Evolutionary conservation across 75 land plant species (phyloP), one percentile per base, ranked within the genome.

Genomic region (Gnetum montanum): DNA sequence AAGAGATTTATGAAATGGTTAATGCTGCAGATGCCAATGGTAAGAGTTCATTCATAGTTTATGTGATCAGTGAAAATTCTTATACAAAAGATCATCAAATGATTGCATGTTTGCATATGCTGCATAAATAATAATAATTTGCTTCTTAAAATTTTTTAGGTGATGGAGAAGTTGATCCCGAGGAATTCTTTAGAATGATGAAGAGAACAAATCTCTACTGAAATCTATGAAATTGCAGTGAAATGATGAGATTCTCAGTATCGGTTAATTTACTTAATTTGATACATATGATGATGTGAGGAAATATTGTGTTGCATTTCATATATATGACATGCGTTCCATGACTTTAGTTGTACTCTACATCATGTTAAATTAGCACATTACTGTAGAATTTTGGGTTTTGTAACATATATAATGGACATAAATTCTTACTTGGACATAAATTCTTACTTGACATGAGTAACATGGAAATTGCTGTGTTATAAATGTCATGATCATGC

Each of bases 141-240:
- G 23, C 3, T 61, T 11, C 40, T 13, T 19, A 12, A 7, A 8
- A 29, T 15, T 4, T 27, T 13, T 30, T 46, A 94, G 98, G 74
- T 38, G 96, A 94, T 60, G 96, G 98, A 23, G 96, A 89, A 59
- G 84, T 94, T 7, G 72, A 74, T 45, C 60, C 41, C 31, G 98
- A 94, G 2, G 98, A 94, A 41, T 94, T 94, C 60, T 61, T 83
- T 20, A 72, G 72, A 62, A 86, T 94, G 76, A 94, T 94, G 98
- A 85, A 62, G 69, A 80, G 75, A 61, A 86, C 96, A 19, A 63
- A 78, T 46, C 69, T 75, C 10, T 75, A 60, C 55, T 71, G 60
- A 59, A 13, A 11, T 1, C 26, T 11, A 30, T 48, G 29, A n/a
- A 12, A 4, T 30, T 48, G 50, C 3, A 48, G 28, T n/a, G n/a